Base-by-base conservation (phyloP, 495 filamentous ascomycete species). In the Daldinia concentrica region DNA sequence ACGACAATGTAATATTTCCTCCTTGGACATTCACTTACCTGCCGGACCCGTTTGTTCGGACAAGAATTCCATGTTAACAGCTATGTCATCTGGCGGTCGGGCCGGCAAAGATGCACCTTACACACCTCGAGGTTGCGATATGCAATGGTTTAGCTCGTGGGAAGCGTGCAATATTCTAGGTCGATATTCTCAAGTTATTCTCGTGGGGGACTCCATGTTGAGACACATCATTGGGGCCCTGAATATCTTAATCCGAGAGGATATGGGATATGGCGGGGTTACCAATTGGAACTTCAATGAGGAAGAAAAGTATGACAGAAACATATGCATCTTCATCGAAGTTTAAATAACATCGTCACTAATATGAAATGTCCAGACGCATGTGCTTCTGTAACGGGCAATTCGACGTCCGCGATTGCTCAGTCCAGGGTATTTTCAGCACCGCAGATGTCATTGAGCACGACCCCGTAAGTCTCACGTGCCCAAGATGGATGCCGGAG, bases 371-470 rank as follows among this genome's bases (percentile, higher is more conserved):
- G 17, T 29, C 55, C 37, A 86, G 83, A 63, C 78, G 71, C 29
- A 77, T 82, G 14, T 86, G 84, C 68, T 86, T 86, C 71, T 86
- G 84, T 66, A 85, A 86, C 58, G 79, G 81, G 32, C 84, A 86
- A 64, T 86, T 86, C 74, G 81, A 86, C 75, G 78, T 85, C 52
- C 85, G 80, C 65, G 78, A 79, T 17, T 86, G 84, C 73, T 86
- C 84, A 14, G 73, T 86, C 4, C 84, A 86, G 62, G 83, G 83
- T 3, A 86, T 86, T 43, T 86, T 81, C 73, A 84, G 81, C 58
- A 86, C 83, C 1, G 74, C 78, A 7, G 84, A 86, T 59, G 84
- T 86, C 7, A 58, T 83, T n/a, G 69, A 77, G 50, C 79, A 83
- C 54, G 83, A 85, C 58, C 84, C 82, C 0, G 68, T 74, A 36